Evolutionary conservation across 495 filamentous ascomycete genomes (phyloP).

Genomic region (Lindgomyces ingoldianus): DNA sequence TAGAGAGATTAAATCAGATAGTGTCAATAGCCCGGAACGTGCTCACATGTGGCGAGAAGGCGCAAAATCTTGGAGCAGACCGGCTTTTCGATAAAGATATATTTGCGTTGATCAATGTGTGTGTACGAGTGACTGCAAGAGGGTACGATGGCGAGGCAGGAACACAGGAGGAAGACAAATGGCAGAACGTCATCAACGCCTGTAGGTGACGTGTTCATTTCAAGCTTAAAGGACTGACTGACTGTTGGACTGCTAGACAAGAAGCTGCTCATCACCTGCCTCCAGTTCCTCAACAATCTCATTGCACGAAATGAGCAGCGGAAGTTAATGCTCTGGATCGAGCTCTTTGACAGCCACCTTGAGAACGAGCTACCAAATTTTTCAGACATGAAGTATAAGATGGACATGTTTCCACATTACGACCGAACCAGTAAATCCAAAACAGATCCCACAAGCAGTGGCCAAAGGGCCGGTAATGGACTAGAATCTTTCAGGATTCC

Average conservation of each 20-base stretch:
- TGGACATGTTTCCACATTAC: slow-evolving; percentile 19
- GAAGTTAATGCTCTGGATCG: slow-evolving; percentile 88
- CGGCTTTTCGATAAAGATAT: slow-evolving; percentile 78
- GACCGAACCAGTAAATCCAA: slow-evolving; percentile 1
- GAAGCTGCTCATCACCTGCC: slow-evolving; percentile 80
- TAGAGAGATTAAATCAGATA: slow-evolving; percentile 81
- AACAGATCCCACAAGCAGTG: neutral
- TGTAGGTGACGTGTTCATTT: slow-evolving; percentile 36
- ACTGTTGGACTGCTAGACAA: slow-evolving; percentile 59
- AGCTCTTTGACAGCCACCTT: slow-evolving; percentile 64
- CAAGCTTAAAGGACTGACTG: neutral
- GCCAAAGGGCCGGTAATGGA: neutral
- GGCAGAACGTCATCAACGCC: slow-evolving; percentile 64
- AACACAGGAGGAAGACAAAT: slow-evolving; percentile 64
- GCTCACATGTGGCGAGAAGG: slow-evolving; percentile 75
- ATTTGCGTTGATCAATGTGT: slow-evolving; percentile 78
- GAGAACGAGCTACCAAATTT: slow-evolving; percentile 35
- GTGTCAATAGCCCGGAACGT: slow-evolving; percentile 84
- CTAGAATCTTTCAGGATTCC: slow-evolving; percentile 30
- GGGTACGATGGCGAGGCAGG: slow-evolving; percentile 82
- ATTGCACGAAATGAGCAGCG: slow-evolving; percentile 87
- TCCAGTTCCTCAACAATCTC: slow-evolving; percentile 91
- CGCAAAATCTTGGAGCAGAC: slow-evolving; percentile 82
- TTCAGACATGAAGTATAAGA: slow-evolving; percentile 27
- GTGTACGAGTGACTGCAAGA: slow-evolving; percentile 82